phyloP scores from a whole-genome alignment of 345 rosid species.

The Acer yangbiense region DNA sequence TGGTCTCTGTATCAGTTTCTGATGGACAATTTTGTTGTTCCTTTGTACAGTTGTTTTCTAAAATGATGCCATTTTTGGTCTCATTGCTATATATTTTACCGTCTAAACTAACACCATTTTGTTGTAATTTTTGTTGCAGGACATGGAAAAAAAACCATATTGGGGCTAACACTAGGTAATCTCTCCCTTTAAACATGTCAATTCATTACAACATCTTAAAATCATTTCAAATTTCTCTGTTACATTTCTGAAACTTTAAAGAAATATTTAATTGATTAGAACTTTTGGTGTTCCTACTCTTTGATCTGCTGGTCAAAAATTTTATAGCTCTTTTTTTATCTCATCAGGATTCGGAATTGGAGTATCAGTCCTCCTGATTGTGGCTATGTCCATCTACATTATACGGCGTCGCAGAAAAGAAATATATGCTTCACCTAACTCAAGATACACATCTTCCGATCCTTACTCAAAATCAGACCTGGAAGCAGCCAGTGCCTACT shows the following conservation, averaged over 20 bases:
- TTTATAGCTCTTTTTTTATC: neutral
- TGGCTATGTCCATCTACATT: conserved; percentile 18
- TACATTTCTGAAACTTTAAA: too few species aligned
- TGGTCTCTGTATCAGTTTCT: neutral
- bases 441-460: conserved; percentile 24
- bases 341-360: conserved; percentile 39
- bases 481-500: conserved; percentile 36
- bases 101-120: neutral
- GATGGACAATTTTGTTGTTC: too few species aligned
- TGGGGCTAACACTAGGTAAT: neutral
- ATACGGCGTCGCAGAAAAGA: conserved; percentile 19
- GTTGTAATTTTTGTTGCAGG: neutral
- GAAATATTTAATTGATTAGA: too few species aligned
- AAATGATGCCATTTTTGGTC: neutral
- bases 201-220: neutral
- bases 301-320: too few species aligned
- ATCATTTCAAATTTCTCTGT: neutral
- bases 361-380: conserved; percentile 18
- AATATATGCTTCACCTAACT: conserved; percentile 28
- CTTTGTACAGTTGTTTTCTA: neutral
- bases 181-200: neutral
- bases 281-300: too few species aligned
- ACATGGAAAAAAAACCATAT: too few species aligned
- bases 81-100: neutral
- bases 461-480: conserved; percentile 37